Evolutionary conservation across 768 basidiomycete genomes (phyloP), one percentile per base, ranked within the genome.

Genomic region (Strobilomyces echinocephalus): DNA sequence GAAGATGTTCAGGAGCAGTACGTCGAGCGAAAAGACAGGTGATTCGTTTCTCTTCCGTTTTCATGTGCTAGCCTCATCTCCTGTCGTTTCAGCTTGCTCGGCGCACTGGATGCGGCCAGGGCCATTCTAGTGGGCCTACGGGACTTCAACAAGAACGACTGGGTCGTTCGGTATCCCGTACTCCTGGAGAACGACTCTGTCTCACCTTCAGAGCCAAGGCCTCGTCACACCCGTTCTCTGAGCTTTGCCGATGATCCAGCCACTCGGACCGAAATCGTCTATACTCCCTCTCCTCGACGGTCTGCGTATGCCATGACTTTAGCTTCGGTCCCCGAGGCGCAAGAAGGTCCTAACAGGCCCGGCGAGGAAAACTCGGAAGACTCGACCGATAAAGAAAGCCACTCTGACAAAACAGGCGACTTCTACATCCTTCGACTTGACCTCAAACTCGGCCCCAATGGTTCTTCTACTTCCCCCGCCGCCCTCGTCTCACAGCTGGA

Each of bases 351-450:
- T 3, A 20, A n/a, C 24, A 60, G 60, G 18, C 15, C 38, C 15
- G 33, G 47, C 2, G 59, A 68, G 2, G 65, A 61, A 36, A 24
- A 45, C 24, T 57, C 48, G 8, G 64, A 67, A 21, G 67, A 61
- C 34, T 58, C 55, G 15, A 62, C 69, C 49, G 69, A 75, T 31
- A 53, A 50, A 64, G 49, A 70, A 69, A n/a, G 69, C 75, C 14
- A 65, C 77, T 40, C 78, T 20, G 68, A 72, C 26, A 77, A 70
- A 26, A 60, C 63, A 1, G 75, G 79, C 39, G 88, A 90, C 57
- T 94, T 98, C 70, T 83, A 87, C 56, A 86, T 97, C 49, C 83
- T 97, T 56, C 88, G 89, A 12, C 81, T 98, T 42, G 94, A 98
- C 73, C 84, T 98, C 63, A 91, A 91, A 66, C 85, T 97, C 44